Percentiles rank a stretch among this genome's conserved stretches.
phyloP scores from a whole-genome alignment of 2,329 filamentous ascomycete genomes.

The Claviceps sp. region DNA sequence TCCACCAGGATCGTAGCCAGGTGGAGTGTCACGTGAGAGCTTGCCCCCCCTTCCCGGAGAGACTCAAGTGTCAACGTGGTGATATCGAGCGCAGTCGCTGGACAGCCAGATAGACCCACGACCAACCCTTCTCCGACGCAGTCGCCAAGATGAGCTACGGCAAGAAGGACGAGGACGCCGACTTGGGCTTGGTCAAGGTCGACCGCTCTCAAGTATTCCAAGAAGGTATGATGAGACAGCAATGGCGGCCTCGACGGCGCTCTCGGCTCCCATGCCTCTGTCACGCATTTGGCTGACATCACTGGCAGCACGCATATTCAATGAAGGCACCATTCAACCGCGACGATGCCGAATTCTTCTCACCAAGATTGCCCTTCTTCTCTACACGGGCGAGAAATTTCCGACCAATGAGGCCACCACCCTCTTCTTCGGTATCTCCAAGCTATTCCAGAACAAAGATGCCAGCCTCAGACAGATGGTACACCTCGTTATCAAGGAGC shows the following conservation, averaged over 20 bases:
- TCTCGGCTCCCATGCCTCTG: not conserved
- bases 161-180: constrained; percentile 98
- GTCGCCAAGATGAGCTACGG: constrained; percentile 74
- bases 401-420: constrained; percentile 94
- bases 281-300: constrained; percentile 2
- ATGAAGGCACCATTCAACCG: constrained; percentile 90
- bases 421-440: constrained; percentile 97
- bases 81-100: constrained; percentile 18
- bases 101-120: constrained; percentile 20
- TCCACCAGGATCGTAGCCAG: constrained; percentile 3
- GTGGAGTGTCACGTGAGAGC: constrained; percentile 21
- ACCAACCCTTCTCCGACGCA: constrained; percentile 18
- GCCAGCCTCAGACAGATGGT: constrained; percentile 97
- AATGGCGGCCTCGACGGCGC: not conserved
- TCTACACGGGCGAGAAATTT: constrained; percentile 96
- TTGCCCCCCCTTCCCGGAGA: constrained; percentile 18
- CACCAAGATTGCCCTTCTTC: constrained; percentile 90
- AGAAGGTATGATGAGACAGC: constrained; percentile 55
- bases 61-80: constrained; percentile 24
- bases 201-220: constrained; percentile 97
- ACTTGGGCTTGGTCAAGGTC: constrained; percentile 87
- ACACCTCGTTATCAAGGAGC: constrained; percentile 94
- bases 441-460: constrained; percentile 99
- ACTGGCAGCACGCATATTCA: constrained; percentile 77
- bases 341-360: constrained; percentile 94